A percentile compares a stretch with the other conserved stretches of the same genome.
phyloP scores from a whole-genome alignment of 768 basidiomycete species.

The Floccularia luteovirens region DNA sequence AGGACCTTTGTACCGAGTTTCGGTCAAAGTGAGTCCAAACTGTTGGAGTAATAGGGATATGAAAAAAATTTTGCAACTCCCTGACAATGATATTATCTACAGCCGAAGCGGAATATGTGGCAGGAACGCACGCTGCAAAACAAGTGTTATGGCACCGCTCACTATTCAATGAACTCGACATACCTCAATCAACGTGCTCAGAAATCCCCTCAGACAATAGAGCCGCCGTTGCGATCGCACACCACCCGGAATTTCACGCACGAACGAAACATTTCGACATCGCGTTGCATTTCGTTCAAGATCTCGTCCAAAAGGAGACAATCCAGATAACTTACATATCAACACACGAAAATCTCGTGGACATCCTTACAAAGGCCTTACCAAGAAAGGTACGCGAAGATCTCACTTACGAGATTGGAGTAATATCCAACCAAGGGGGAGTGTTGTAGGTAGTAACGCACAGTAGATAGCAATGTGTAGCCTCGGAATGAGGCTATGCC shows the following conservation, averaged over 20 bases:
- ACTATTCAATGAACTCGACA: constrained; percentile 8
- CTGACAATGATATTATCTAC: constrained; percentile 22
- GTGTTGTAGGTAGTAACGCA: constrained; percentile 8
- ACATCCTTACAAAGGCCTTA: constrained; percentile 11
- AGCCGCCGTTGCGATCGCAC: constrained; percentile 10
- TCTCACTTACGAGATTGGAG: constrained; percentile 6
- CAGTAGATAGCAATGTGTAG: too few relatives aligned
- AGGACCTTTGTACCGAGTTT: too few relatives aligned
- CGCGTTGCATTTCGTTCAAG: constrained; percentile 7
- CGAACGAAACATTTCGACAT: constrained; percentile 16
- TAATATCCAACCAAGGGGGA: constrained; percentile 9
- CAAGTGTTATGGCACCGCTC: constrained; percentile 15
- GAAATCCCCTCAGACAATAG: constrained; percentile 11
- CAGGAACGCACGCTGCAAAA: constrained; percentile 15
- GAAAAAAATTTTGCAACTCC: too few relatives aligned
- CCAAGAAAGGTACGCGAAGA: constrained; percentile 7
- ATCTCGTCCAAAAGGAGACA: constrained; percentile 3
- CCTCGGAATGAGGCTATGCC: too few relatives aligned
- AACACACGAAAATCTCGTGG: constrained; percentile 8
- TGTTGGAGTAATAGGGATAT: too few relatives aligned
- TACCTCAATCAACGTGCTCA: constrained; percentile 1
- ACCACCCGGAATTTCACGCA: constrained; percentile 12
- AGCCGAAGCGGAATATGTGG: constrained; percentile 34
- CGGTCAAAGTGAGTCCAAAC: too few relatives aligned
- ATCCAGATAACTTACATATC: constrained; percentile 7